A percentile compares a stretch with the other conserved stretches of the same genome.
phyloP scores from a whole-genome alignment of 805 yeast species.

The Ogataea corticis region DNA sequence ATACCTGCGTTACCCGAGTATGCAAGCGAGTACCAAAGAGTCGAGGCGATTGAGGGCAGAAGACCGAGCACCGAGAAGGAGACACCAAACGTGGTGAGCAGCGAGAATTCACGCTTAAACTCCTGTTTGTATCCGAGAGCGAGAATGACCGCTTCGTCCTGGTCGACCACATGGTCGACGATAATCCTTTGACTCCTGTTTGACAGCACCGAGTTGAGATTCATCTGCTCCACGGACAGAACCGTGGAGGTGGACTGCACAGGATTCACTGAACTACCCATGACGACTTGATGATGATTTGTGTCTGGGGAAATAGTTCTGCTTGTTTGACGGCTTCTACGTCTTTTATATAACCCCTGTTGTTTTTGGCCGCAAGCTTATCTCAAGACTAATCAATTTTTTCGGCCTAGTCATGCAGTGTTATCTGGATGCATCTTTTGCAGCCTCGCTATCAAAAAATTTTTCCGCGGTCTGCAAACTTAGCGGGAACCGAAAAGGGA shows the following conservation, averaged over 20 bases:
- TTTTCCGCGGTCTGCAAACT: no score
- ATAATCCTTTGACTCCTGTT: conserved; percentile 23
- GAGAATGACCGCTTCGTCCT: conserved; percentile 53
- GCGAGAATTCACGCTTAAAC: conserved; percentile 58
- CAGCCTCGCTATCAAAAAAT: no score
- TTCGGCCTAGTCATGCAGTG: not conserved
- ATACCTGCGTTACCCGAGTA: conserved; percentile 63
- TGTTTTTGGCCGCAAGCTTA: not conserved
- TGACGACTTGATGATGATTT: not conserved
- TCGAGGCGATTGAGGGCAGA: conserved; percentile 64
- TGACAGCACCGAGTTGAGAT: conserved; percentile 29
- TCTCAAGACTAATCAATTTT: not conserved
- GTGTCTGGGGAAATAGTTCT: not conserved
- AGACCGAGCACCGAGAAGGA: conserved; percentile 64
- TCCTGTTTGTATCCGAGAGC: conserved; percentile 66
- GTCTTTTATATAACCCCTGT: no score
- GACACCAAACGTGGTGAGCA: conserved; percentile 60
- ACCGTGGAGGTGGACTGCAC: conserved; percentile 30
- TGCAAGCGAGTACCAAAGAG: conserved; percentile 57
- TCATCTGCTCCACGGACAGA: conserved; percentile 30
- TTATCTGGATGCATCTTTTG: no score
- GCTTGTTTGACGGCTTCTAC: no score
- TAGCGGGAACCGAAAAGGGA: not conserved
- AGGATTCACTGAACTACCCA: conserved; percentile 12
- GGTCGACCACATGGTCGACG: conserved; percentile 48